Base-by-base conservation (phyloP, 2,329 filamentous ascomycete species). In the Microdochium paspali region DNA sequence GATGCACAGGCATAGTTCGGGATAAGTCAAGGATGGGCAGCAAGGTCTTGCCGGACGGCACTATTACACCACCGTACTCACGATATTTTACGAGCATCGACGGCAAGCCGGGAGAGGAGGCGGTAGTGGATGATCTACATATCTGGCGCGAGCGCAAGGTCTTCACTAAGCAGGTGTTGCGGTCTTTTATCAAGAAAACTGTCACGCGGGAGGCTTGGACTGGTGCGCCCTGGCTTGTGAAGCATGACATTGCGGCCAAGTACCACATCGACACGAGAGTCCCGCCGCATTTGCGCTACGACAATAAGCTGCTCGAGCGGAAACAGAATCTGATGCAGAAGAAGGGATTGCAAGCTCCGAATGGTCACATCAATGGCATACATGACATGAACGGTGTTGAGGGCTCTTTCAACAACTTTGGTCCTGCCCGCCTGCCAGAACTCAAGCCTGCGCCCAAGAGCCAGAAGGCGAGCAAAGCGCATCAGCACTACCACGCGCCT, bases 221-320 rank as follows among this genome's bases (percentile, higher is more conserved):
- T 51, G 91, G 91, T n/a, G 93, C 93, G 0, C 91, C 93, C 0
- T 98, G 93, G 93, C 71, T 95, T 47, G 91, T 97, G 18, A 96
- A 94, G 67, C 78, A 85, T 30, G 83, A 89, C 47, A 82, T 95
- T 50, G 93, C 93, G 1, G 80, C 81, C 43, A 77, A 84, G 52
- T 95, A 93, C 64, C 84, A 88, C 52, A 93, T 98, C 52, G 84
- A 89, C 51, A 90, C 82, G n/a, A 82, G 88, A 46, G 81, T 97
- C 12, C 93, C 93, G 6, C 77, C 82, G 46, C 85, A 94, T 59
- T 73, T 95, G 15, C 84, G 84, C 46, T 84, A 94, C 61, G 89
- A 91, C 53, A 87, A 79, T 53, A 90, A 88, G 63, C 71, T 86
- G 12, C 78, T 84, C 28, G 85, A 90, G 63, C 80, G 87, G 54